phyloP scores from a whole-genome alignment of 352 stramenopile species.

The Blastocystis sp. region DNA sequence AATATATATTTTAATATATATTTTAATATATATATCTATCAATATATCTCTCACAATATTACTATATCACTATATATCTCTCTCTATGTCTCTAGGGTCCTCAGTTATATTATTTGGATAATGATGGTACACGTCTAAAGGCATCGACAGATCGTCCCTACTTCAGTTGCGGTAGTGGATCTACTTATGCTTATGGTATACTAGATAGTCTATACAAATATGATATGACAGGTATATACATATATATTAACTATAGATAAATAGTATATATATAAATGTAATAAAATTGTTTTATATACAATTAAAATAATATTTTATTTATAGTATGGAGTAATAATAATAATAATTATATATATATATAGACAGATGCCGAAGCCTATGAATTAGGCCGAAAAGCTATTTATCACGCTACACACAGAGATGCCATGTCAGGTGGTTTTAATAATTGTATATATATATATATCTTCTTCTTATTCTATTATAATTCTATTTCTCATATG shows the following conservation, averaged over 20 bases:
- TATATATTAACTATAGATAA: too few relatives aligned
- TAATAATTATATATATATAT: too few relatives aligned
- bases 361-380: slow-evolving; percentile 93
- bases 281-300: too few relatives aligned
- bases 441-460: slow-evolving; percentile 52
- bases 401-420: slow-evolving; percentile 95
- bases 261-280: too few relatives aligned
- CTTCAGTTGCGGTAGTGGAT: slow-evolving; percentile 93
- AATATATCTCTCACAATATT: too few relatives aligned
- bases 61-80: too few relatives aligned
- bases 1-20: too few relatives aligned
- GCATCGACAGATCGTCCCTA: slow-evolving; percentile 69
- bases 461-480: slow-evolving; percentile 2
- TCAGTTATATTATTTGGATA: slow-evolving; percentile 98
- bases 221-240: slow-evolving; percentile 43
- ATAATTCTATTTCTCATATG: slow-evolving; percentile 11
- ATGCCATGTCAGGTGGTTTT: slow-evolving; percentile 90
- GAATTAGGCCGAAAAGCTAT: slow-evolving; percentile 93
- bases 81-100: too few relatives aligned
- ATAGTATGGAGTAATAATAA: too few relatives aligned
- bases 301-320: too few relatives aligned
- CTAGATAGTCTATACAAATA: slow-evolving; percentile 84
- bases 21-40: slow-evolving; percentile 46
- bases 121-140: slow-evolving; percentile 88
- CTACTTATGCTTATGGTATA: slow-evolving; percentile 95